A percentile compares a stretch with the other conserved stretches of the same genome.
Conservation (phyloP, 1,284 basidiomycete species). For the Coniferiporia sulphurascens region DNA sequence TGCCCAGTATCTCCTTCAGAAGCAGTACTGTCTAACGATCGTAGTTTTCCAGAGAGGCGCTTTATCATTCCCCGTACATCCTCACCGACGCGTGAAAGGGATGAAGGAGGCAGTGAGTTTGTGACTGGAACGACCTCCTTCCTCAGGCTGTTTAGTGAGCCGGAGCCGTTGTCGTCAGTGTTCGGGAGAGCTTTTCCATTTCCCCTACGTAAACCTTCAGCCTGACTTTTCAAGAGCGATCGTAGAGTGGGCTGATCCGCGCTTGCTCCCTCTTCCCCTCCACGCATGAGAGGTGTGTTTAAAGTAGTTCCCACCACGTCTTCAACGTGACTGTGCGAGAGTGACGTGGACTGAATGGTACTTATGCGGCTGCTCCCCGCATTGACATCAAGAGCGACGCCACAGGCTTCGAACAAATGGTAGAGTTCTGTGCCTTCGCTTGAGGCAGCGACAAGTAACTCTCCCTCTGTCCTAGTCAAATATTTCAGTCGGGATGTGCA, state of each 20-base stretch:
- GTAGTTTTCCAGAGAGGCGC: too few relatives aligned
- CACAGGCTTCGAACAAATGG: background rate
- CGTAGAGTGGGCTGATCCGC: too few relatives aligned
- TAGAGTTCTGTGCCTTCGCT: background rate
- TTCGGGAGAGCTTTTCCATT: too few relatives aligned
- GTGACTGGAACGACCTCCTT: background rate
- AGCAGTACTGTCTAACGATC: background rate
- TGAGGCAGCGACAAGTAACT: background rate
- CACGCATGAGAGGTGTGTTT: too few relatives aligned
- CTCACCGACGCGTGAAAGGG: background rate
- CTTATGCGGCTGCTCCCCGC: background rate
- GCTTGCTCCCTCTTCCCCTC: too few relatives aligned
- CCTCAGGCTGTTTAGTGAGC: background rate
- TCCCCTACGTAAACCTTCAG: too few relatives aligned
- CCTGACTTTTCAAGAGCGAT: too few relatives aligned
- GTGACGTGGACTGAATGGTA: too few relatives aligned
- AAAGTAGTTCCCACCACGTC: too few relatives aligned
- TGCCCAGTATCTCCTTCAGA: background rate
- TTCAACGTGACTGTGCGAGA: too few relatives aligned
- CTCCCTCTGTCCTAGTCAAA: background rate
- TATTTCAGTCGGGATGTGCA: background rate
- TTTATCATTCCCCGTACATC: too few relatives aligned
- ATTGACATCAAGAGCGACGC: background rate
- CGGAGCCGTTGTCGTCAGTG: background rate
- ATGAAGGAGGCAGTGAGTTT: background rate